Evolutionary conservation across 768 basidiomycete genomes (phyloP), one percentile per base, ranked within the genome.

Genomic region (Mycena chlorophos): DNA sequence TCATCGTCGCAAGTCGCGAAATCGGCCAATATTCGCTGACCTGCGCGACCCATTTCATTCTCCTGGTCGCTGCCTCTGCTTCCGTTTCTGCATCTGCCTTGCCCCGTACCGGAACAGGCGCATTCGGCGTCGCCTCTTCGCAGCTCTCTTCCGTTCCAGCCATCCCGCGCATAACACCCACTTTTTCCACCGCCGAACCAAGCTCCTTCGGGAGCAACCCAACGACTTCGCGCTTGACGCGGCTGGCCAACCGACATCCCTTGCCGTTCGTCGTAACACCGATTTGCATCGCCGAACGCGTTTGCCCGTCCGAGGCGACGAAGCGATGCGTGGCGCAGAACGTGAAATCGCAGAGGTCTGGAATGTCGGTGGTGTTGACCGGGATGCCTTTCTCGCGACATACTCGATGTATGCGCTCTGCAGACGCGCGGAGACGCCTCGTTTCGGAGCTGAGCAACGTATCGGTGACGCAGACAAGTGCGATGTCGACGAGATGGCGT

Each of bases 21-120:
- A 94, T 77, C 0, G 93, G 87, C 91, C 94, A 98, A 69, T 97
- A 98, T 68, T 98, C 95, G 77, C 93, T 95, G 63, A 98, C 83
- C 68, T 98, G 96, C 0, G 93, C 87, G 3, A 97, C 87, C 92
- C 94, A 98, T 69, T 88, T 85, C 83, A 97, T 91, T 16, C 89
- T 78, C 28, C 94, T 78, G 54, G 72, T 76, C 50, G 80, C 73
- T 23, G 68, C 73, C 59, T 88, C 87, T 1, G 60, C 39, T 6
- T 63, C 69, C 3, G 71, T 76, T 68, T 78, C 77, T 26, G 5
- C 20, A 10, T 8, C 20, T 27, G 68, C 63, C 2, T 51, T 49
- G 39, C 62, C 69, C 37, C 84, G 74, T 45, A 81, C 75, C 0
- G 84, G 79, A 2, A 90, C 86, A 1, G 88, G 89, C n/a, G 72